These are phyloP conservation scores for Candida ficus DNA, from an alignment of 805 yeast species.

Conservation along the genomic window DNA sequence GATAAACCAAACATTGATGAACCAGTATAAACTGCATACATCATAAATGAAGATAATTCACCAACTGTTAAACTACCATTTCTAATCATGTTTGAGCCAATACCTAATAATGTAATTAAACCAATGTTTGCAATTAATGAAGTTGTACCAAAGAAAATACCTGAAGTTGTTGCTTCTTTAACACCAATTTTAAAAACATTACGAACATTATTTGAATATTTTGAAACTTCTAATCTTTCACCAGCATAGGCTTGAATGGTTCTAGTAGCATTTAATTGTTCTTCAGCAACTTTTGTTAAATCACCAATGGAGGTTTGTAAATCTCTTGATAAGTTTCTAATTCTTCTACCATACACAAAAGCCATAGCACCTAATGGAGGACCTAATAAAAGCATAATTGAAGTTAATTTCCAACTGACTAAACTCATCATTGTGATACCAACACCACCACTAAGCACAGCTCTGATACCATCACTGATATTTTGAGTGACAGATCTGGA, in stretches of 20 bases:
- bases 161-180: constrained; percentile 75
- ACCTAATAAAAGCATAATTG: constrained; percentile 70
- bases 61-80: constrained; percentile 77
- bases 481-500: constrained; percentile 83
- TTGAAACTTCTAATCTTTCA: constrained; percentile 69
- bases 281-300: constrained; percentile 87
- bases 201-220: constrained; percentile 69
- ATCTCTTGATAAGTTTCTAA: constrained; percentile 65
- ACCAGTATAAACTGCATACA: constrained; percentile 94
- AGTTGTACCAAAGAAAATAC: constrained; percentile 70
- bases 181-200: constrained; percentile 61
- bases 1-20: constrained; percentile 89
- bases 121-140: constrained; percentile 83
- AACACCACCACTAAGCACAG: constrained; percentile 74
- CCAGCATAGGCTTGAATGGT: constrained; percentile 92
- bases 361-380: constrained; percentile 84
- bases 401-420: constrained; percentile 78
- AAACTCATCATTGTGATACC: constrained; percentile 90
- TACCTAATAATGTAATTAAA: constrained; percentile 65
- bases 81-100: constrained; percentile 80
- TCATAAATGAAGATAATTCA: constrained; percentile 85
- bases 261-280: constrained; percentile 75
- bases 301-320: constrained; percentile 83
- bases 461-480: constrained; percentile 86
- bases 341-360: constrained; percentile 72